Evolutionary conservation across 257 asterid species (phyloP).

Genomic region (Coffea eugenioides): DNA sequence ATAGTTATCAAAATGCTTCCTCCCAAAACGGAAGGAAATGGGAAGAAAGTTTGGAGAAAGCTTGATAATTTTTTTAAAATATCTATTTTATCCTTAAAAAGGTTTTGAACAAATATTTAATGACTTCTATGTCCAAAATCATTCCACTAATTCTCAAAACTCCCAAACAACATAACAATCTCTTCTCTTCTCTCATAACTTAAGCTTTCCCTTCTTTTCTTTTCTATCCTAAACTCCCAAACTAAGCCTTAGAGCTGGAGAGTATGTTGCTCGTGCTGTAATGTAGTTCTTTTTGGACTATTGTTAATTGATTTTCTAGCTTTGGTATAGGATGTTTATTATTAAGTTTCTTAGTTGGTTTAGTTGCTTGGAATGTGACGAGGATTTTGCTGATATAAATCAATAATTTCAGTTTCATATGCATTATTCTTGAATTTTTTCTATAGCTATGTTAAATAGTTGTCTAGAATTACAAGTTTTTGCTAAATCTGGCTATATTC

Average conservation of each 20-base stretch:
- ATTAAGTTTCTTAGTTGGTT: not conserved
- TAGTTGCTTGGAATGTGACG: not conserved
- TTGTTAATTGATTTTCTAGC: not conserved
- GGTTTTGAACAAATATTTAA: too few relatives aligned
- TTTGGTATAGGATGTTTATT: not conserved
- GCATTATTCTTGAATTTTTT: not conserved
- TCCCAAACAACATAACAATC: too few relatives aligned
- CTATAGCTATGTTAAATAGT: not conserved
- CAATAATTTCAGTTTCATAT: not conserved
- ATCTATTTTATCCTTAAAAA: too few relatives aligned
- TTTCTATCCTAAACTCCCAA: too few relatives aligned
- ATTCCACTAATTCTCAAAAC: too few relatives aligned
- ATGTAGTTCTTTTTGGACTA: not conserved
- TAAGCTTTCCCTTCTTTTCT: too few relatives aligned
- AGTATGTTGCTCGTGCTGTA: not conserved
- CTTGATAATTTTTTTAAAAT: too few relatives aligned
- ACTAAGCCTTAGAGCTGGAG: not conserved
- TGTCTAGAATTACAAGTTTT: not conserved
- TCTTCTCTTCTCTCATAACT: too few relatives aligned
- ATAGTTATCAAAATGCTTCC: too few relatives aligned
- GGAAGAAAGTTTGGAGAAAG: too few relatives aligned
- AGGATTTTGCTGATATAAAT: not conserved
- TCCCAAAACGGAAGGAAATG: too few relatives aligned
- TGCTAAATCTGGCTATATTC: not conserved
- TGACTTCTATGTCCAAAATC: too few relatives aligned